phyloP scores from a whole-genome alignment of 1,139 yeast species.

The Trichomonascaceae sp. region DNA sequence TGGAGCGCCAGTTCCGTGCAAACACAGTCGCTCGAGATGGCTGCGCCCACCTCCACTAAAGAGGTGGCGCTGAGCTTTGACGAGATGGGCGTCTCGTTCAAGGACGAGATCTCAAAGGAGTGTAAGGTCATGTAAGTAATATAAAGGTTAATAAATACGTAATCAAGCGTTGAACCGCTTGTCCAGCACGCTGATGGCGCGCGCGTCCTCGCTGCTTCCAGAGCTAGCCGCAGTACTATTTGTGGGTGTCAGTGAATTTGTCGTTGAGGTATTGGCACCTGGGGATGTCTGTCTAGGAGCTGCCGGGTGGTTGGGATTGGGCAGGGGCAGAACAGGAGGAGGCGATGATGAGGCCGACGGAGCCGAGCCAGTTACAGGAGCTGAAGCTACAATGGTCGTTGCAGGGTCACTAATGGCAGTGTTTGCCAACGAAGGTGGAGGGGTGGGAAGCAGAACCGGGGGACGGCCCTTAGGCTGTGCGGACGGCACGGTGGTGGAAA shows the following conservation, averaged over 20 bases:
- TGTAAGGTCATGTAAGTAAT: slow-evolving; percentile 19
- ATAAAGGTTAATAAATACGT: slow-evolving; percentile 2
- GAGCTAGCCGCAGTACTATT: slow-evolving; percentile 13
- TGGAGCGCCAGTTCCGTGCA: too few species aligned
- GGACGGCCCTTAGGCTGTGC: too few species aligned
- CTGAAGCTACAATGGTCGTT: too few species aligned
- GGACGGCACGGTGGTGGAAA: too few species aligned
- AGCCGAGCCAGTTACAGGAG: too few species aligned
- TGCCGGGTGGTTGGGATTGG: neutral
- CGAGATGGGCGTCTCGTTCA: slow-evolving; percentile 22
- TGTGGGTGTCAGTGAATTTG: slow-evolving; percentile 2
- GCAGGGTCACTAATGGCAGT: too few species aligned
- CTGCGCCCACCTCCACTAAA: too few species aligned
- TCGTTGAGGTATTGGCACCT: slow-evolving; percentile 2
- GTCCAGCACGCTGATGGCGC: slow-evolving; percentile 22
- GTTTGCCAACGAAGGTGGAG: too few species aligned
- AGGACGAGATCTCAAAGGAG: slow-evolving; percentile 16
- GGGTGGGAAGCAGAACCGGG: too few species aligned
- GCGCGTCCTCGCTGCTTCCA: slow-evolving; percentile 20
- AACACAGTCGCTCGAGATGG: too few species aligned
- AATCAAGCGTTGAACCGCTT: slow-evolving; percentile 12
- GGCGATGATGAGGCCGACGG: slow-evolving; percentile 3
- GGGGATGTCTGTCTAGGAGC: neutral
- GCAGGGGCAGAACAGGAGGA: slow-evolving; percentile 1
- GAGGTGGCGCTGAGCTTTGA: slow-evolving; percentile 48